Evolutionary conservation across 2,329 filamentous ascomycete species (phyloP).

Genomic region (Fusarium sp.): DNA sequence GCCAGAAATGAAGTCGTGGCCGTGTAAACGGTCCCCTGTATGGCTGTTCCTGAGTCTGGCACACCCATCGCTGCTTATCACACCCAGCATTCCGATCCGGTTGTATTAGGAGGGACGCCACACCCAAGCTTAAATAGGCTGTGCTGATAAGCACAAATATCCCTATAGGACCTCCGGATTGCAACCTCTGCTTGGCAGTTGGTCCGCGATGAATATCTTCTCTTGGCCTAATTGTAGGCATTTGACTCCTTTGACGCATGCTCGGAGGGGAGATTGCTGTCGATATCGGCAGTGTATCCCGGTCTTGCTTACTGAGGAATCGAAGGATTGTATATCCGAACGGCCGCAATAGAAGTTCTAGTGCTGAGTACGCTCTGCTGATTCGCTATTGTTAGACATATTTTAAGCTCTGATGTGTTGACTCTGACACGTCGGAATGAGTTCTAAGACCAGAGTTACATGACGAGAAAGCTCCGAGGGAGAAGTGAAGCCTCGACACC

Average conservation of each 20-base stretch:
- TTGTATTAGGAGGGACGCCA: slow-evolving; percentile 33
- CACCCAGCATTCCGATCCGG: slow-evolving; percentile 28
- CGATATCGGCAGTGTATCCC: slow-evolving; percentile 1
- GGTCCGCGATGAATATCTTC: slow-evolving; percentile 20
- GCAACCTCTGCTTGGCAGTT: slow-evolving; percentile 37
- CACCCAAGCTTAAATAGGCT: slow-evolving; percentile 36
- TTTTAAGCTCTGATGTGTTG: slow-evolving; percentile 8
- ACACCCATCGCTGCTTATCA: slow-evolving; percentile 36
- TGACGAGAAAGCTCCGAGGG: slow-evolving; percentile 1
- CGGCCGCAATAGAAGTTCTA: slow-evolving; percentile 1
- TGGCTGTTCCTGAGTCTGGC: slow-evolving; percentile 31
- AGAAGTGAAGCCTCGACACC: slow-evolving; percentile 11
- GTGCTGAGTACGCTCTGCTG: neutral
- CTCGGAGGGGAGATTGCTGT: neutral
- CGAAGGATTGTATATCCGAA: neutral
- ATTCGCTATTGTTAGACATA: slow-evolving; percentile 10
- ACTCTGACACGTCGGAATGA: slow-evolving; percentile 5
- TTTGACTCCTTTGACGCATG: slow-evolving; percentile 5
- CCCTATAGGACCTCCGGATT: slow-evolving; percentile 34
- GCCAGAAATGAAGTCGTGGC: slow-evolving; percentile 8
- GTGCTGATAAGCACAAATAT: slow-evolving; percentile 43
- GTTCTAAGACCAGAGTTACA: slow-evolving; percentile 9
- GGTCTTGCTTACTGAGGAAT: neutral
- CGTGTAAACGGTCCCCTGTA: slow-evolving; percentile 9
- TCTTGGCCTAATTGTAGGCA: slow-evolving; percentile 28